Base-by-base conservation (phyloP, 768 basidiomycete genomes). In the Rhodotorula toruloides region DNA sequence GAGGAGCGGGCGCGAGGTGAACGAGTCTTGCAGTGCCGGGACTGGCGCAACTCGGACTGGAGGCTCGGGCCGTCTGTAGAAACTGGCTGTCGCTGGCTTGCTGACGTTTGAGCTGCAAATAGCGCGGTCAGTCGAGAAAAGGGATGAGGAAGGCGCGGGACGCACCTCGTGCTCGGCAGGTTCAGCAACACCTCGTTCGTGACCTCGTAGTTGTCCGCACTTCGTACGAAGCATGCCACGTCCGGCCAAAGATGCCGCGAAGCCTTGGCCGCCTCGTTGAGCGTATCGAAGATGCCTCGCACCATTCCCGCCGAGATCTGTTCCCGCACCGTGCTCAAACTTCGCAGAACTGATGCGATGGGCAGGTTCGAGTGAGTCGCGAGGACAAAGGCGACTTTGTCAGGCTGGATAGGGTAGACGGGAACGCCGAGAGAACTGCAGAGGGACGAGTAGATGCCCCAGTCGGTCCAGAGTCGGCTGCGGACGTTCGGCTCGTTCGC, bases 351-450 rank as follows among this genome's bases (percentile, higher is more conserved):
- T 13, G n/a, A n/a, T 29, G 55, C 47, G 43, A 42, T 39, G 14
- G 60, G 65, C 13, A 67, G 39, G 14, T 53, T 29, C 40, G 53
- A 37, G 36, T 67, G 37, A 27, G 53, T 43, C 0, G 65, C 36
- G 36, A 67, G 50, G 31, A 62, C 43, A 43, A 67, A 43, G 12
- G 65, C 65, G 36, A 61, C 42, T 40, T 67, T 61, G 60, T 61
- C 65, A 5, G 65, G 55, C 36, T 62, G 44, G 44, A 67, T 47
- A 8, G 65, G 65, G 49, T 58, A 67, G 36, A 61, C 49, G 29
- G 65, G 65, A 3, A 62, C 44, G 59, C 14, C 50, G 49, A 60
- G 59, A 11, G 34, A 6, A 17, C 44, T 42, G 36, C 32, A 44
- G 16, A 61, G 44, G 27, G 32, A 37, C 50, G 60, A 54, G 53